phyloP scores from a whole-genome alignment of 352 stramenopile genomes.

The Phytophthora capsici region DNA sequence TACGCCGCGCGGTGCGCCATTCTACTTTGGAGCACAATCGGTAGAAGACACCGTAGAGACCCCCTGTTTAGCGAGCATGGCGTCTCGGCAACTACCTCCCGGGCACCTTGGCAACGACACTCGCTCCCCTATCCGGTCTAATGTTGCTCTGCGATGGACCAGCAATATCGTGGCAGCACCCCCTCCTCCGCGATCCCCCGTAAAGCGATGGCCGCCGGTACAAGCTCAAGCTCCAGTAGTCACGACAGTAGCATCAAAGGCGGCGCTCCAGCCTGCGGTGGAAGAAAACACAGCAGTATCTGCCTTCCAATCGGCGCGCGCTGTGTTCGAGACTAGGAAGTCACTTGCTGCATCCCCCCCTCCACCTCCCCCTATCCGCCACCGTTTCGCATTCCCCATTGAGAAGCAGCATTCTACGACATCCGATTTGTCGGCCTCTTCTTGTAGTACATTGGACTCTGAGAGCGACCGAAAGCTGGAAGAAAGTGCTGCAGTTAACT shows the following conservation, averaged over 20 bases:
- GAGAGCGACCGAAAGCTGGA: conserved; percentile 24
- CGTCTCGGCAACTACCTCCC: conserved; percentile 44
- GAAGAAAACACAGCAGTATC: conserved; percentile 10
- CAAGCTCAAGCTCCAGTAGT: conserved; percentile 5
- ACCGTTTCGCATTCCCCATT: conserved; percentile 10
- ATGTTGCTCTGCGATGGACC: conserved; percentile 33
- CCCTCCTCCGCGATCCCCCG: background rate
- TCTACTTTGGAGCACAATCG: conserved; percentile 9
- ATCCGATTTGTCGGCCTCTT: conserved; percentile 29
- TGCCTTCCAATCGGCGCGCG: conserved; percentile 32
- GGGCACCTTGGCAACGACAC: conserved; percentile 24
- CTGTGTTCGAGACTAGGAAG: conserved; percentile 40
- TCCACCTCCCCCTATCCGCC: conserved; percentile 10
- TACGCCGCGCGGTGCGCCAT: conserved; percentile 16
- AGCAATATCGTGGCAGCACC: conserved; percentile 11
- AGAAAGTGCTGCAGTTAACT: conserved; percentile 6
- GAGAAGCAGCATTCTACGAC: conserved; percentile 9
- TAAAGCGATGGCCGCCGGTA: conserved; percentile 17
- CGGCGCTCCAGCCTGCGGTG: background rate
- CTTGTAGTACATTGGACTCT: conserved; percentile 31
- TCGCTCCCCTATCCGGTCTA: conserved; percentile 30
- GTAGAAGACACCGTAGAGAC: background rate
- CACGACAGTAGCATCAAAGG: background rate
- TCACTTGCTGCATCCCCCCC: background rate
- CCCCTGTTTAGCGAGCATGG: conserved; percentile 32